Evolutionary conservation across 106 monocot species (phyloP).

Genomic region (Xerophyta viscosa): DNA sequence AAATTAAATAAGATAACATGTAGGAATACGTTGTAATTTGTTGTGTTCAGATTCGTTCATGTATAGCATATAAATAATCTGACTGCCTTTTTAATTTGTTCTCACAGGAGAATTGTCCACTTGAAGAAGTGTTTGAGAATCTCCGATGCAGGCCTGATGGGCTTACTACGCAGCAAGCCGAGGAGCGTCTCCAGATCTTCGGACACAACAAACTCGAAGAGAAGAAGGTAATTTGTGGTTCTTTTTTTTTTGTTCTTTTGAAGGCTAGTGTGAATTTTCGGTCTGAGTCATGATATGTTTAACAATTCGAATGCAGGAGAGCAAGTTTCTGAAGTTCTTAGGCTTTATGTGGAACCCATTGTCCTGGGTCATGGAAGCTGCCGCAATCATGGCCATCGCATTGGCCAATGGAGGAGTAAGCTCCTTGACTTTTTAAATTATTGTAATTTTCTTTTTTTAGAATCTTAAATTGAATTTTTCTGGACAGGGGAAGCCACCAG

Average conservation of each 20-base stretch:
- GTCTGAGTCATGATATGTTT: too few relatives aligned
- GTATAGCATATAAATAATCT: neutral
- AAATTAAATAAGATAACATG: too few relatives aligned
- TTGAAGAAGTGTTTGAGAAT: slow-evolving; percentile 92
- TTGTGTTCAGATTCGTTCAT: too few relatives aligned
- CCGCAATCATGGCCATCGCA: slow-evolving; percentile 97
- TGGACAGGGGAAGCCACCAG: slow-evolving; percentile 91
- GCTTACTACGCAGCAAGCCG: slow-evolving; percentile 47
- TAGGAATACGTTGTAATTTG: too few relatives aligned
- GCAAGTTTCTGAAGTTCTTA: slow-evolving; percentile 79
- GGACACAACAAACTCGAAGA: slow-evolving; percentile 98
- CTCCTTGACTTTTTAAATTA: too few relatives aligned
- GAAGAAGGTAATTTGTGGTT: slow-evolving; percentile 93
- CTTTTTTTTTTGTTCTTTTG: too few relatives aligned
- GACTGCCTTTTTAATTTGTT: neutral
- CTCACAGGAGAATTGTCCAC: slow-evolving; percentile 75
- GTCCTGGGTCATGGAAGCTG: slow-evolving; percentile 99
- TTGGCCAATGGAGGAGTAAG: slow-evolving; percentile 97
- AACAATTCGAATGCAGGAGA: too few relatives aligned
- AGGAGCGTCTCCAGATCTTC: slow-evolving; percentile 76
- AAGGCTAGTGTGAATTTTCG: too few relatives aligned
- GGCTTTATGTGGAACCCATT: slow-evolving; percentile 99
- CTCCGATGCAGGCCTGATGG: slow-evolving; percentile 83
- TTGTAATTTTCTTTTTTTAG: too few relatives aligned
- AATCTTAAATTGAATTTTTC: too few relatives aligned